Base-by-base conservation (phyloP, 805 yeast genomes). In the Kregervanrija fluxuum region DNA sequence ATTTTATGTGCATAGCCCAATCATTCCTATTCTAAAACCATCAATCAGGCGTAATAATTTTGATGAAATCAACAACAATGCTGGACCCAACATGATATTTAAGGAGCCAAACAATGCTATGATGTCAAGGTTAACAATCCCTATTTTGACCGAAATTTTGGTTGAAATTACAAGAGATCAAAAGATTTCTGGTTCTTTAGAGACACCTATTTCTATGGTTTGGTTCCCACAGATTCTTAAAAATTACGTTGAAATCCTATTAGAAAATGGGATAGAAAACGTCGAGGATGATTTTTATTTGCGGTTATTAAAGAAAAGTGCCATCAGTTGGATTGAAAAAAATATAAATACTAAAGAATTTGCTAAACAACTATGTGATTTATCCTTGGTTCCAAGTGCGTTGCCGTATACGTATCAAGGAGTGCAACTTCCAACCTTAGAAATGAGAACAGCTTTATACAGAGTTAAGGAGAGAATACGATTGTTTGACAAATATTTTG, bases 371-470 rank as follows among this genome's bases (percentile, higher is more conserved):
- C 41, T 63, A 2, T 44, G 49, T 32, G 50, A 53, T 11, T 39
- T 59, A n/a, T 55, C 61, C 1, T 37, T 56, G 17, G 48, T 59
- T n/a, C 63, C 63, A 4, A 56, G 57, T 17, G 53, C 61, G 1
- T 54, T 51, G 40, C 51, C 53, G 1, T 52, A 53, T 31, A 6
- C 35, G 0, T 52, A 44, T 22, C 48, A 48, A 11, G 55, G 54
- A 3, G 37, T 38, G 2, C 15, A 34, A 2, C 38, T 54, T 2
- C 64, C 66, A 0, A 52, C 58, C 2, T 45, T 53, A 3, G 52
- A 52, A 28, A 59, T 60, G 62, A 48, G 65, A 15, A 52, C 48
- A 46, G 61, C 64, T 6, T 32, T 60, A 16, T 49, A 51, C 16
- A n/a, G 35, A 14, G 49, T 50, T 6, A 55, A 54, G 35, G 49